Conservation (phyloP, 257 asterid species). For the Scutellaria galericulata region DNA sequence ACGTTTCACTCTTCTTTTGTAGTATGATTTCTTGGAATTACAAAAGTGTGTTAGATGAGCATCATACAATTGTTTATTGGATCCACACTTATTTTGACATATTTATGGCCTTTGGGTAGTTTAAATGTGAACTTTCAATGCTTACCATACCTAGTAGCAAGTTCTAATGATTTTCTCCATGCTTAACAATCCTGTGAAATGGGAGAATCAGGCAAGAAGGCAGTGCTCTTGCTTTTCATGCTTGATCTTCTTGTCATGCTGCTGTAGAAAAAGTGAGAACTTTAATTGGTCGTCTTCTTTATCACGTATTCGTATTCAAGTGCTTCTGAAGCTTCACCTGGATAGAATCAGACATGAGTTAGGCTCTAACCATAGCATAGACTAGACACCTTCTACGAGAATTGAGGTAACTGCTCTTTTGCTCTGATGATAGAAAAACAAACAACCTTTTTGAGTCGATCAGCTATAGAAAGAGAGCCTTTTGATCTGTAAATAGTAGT, state of each 20-base stretch:
- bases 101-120: not conserved
- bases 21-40: not conserved
- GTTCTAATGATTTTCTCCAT: slow-evolving; percentile 21
- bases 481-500: not conserved
- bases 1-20: slow-evolving; percentile 30
- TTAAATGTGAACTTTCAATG: not conserved
- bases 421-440: slow-evolving; percentile 22
- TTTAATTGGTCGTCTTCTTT: slow-evolving; percentile 14
- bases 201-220: slow-evolving; percentile 36
- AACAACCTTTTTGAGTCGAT: not conserved
- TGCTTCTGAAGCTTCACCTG: slow-evolving; percentile 20
- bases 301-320: slow-evolving; percentile 1
- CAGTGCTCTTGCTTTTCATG: slow-evolving; percentile 38
- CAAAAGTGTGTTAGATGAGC: not conserved
- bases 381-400: slow-evolving; percentile 26
- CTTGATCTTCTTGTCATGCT: slow-evolving; percentile 36
- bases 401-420: slow-evolving; percentile 17
- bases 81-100: not conserved
- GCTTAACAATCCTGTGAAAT: slow-evolving; percentile 37
- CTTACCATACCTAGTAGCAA: not conserved
- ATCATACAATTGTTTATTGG: not conserved
- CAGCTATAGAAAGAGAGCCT: too few relatives aligned
- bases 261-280: slow-evolving; percentile 40
- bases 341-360: slow-evolving; percentile 11
- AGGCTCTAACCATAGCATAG: slow-evolving; percentile 1